A percentile compares a stretch with the other conserved stretches of the same genome.
Evolutionary conservation across 495 filamentous ascomycete genomes (phyloP).

Genomic region (Amniculicola lignicola): DNA sequence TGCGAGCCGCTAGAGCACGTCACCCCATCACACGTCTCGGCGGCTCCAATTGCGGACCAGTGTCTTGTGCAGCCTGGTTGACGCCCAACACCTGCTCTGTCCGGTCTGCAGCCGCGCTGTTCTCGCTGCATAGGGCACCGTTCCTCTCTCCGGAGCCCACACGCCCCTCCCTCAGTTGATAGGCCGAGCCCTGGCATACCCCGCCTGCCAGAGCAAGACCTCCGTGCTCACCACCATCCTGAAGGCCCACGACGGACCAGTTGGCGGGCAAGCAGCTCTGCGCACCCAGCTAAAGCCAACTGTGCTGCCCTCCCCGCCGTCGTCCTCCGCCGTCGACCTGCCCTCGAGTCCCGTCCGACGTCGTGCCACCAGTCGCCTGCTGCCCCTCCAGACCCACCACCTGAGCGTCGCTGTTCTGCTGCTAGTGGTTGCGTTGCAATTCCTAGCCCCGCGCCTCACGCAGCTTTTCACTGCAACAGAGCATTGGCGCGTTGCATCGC

Average conservation of each 20-base stretch:
- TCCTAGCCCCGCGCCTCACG: constrained; percentile 28
- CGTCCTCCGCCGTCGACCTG: background rate
- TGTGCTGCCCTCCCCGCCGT: constrained; percentile 6
- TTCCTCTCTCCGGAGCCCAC: background rate
- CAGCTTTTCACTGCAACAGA: constrained; percentile 8
- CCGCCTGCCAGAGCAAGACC: constrained; percentile 11
- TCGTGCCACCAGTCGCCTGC: constrained; percentile 1
- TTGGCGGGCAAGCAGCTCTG: constrained; percentile 12
- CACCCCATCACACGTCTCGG: too few species aligned
- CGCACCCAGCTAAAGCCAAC: constrained; percentile 10
- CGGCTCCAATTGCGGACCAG: background rate
- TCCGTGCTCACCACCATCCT: background rate
- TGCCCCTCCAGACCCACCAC: constrained; percentile 10
- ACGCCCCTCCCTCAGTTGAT: background rate
- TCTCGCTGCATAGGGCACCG: background rate
- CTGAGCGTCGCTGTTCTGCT: constrained; percentile 18
- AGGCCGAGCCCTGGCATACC: background rate
- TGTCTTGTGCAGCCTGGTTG: constrained; percentile 2
- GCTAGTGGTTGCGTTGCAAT: constrained; percentile 22
- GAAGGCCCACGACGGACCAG: constrained; percentile 9
- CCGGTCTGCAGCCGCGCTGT: background rate
- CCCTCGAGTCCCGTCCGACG: constrained; percentile 1
- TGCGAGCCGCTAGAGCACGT: constrained; percentile 10
- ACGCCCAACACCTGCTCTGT: constrained; percentile 9
- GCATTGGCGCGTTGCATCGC: constrained; percentile 23